phyloP scores from a whole-genome alignment of 1,284 basidiomycete species.

The Cerrena zonata region DNA sequence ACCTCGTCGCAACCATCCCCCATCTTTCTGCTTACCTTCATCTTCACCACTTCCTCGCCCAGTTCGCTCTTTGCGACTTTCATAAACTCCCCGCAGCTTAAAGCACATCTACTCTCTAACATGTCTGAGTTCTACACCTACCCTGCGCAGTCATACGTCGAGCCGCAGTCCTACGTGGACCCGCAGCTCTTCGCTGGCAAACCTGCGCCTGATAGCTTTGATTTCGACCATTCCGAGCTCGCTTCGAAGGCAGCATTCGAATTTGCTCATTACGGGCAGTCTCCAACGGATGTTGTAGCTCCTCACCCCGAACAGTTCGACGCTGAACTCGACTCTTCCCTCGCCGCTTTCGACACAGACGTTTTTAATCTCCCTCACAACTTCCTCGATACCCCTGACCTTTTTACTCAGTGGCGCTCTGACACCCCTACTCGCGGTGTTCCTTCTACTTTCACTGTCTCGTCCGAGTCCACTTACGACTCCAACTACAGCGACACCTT shows the following conservation, averaged over 20 bases:
- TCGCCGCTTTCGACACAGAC: constrained; percentile 59
- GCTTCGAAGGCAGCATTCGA: constrained; percentile 36
- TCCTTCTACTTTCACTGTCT: constrained; percentile 70
- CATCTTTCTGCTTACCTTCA: background rate
- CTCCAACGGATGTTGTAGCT: constrained; percentile 59
- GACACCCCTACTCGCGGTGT: constrained; percentile 63
- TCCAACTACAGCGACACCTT: constrained; percentile 51
- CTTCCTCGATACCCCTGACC: constrained; percentile 50
- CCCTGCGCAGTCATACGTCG: constrained; percentile 13
- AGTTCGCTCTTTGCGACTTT: background rate
- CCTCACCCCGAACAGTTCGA: constrained; percentile 77
- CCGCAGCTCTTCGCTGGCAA: constrained; percentile 14
- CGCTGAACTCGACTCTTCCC: constrained; percentile 67
- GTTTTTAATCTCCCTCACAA: constrained; percentile 48
- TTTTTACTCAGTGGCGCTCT: constrained; percentile 56
- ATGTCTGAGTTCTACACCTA: constrained; percentile 18
- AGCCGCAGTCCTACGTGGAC: constrained; percentile 12
- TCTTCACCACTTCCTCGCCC: constrained; percentile 7
- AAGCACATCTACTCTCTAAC: background rate
- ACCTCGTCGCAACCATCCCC: background rate
- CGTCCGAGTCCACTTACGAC: constrained; percentile 56
- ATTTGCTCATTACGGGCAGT: constrained; percentile 59
- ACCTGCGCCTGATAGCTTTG: constrained; percentile 17
- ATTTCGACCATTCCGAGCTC: constrained; percentile 18
- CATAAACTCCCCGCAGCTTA: constrained; percentile 9